Evolutionary conservation across 164 flowering plant species (phyloP).

Genomic region (Kalanchoe fedtschenkoi): DNA sequence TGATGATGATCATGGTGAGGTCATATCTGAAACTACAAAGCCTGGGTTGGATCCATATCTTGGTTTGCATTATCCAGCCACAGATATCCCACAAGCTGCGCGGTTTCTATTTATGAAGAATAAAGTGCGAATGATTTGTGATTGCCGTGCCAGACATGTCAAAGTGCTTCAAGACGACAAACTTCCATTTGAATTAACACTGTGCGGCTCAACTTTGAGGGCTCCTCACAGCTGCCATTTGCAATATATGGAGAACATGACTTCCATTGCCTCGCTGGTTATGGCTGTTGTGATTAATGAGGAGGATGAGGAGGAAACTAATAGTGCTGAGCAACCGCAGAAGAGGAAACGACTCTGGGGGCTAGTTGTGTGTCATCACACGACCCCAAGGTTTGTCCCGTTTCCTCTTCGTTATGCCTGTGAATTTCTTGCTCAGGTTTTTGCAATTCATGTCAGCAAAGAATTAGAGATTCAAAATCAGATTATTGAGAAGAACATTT

Average conservation of each 20-base stretch:
- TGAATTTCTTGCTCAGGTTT: conserved; percentile 92
- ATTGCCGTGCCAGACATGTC: conserved; percentile 63
- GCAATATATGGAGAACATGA: conserved; percentile 90
- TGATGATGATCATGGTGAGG: conserved; percentile 90
- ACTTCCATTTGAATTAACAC: conserved; percentile 59
- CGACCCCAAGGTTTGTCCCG: conserved; percentile 87
- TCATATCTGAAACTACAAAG: conserved; percentile 58
- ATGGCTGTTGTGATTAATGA: conserved; percentile 88
- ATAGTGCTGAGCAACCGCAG: conserved; percentile 31
- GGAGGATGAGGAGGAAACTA: conserved; percentile 44
- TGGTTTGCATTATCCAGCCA: conserved; percentile 87
- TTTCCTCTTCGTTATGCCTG: conserved; percentile 94
- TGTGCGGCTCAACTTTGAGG: conserved; percentile 84
- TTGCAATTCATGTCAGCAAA: conserved; percentile 84
- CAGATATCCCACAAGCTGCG: conserved; percentile 87
- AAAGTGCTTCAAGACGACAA: conserved; percentile 77
- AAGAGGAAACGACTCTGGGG: conserved; percentile 94
- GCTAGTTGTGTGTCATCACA: conserved; percentile 84
- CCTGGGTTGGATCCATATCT: conserved; percentile 73
- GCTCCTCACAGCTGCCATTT: conserved; percentile 88
- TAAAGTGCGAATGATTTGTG: conserved; percentile 79
- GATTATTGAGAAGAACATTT: conserved; percentile 70
- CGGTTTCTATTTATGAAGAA: conserved; percentile 81
- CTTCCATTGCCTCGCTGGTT: conserved; percentile 77
- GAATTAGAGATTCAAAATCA: conserved; percentile 79